Evolutionary conservation across 306 rosid species (phyloP).

Genomic region (Castanospermum australe): DNA sequence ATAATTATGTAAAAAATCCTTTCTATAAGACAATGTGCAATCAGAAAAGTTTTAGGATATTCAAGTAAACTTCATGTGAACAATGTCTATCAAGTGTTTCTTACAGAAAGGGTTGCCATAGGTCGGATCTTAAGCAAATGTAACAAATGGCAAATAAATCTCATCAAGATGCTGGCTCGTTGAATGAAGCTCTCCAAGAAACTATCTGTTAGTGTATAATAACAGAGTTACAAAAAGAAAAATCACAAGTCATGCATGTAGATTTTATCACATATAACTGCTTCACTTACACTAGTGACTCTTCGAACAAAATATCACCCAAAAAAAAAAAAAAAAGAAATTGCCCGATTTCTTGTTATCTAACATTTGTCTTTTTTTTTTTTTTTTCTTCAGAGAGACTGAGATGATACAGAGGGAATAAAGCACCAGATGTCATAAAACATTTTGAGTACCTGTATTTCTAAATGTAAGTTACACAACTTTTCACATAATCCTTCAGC

Average conservation of each 20-base stretch:
- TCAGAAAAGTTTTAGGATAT: background rate
- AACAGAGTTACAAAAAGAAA: background rate
- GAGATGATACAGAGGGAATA: background rate
- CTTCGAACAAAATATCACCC: background rate
- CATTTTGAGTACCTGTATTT: no score
- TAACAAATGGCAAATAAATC: background rate
- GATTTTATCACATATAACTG: background rate
- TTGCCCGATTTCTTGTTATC: background rate
- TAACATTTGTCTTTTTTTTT: background rate
- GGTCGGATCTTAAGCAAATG: background rate
- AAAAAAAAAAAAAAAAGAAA: background rate
- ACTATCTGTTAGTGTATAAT: no score
- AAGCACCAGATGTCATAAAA: no score
- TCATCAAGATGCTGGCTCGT: background rate
- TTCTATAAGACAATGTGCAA: background rate
- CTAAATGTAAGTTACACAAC: background rate
- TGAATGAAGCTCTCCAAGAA: background rate
- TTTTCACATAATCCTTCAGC: no score
- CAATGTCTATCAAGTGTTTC: background rate
- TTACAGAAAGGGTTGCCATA: background rate
- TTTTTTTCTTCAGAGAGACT: background rate
- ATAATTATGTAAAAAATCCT: background rate
- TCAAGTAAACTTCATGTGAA: background rate
- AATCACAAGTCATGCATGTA: no score
- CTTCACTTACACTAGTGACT: no score